Conservation (phyloP, 345 rosid species). For the Syzygium oleosum region DNA sequence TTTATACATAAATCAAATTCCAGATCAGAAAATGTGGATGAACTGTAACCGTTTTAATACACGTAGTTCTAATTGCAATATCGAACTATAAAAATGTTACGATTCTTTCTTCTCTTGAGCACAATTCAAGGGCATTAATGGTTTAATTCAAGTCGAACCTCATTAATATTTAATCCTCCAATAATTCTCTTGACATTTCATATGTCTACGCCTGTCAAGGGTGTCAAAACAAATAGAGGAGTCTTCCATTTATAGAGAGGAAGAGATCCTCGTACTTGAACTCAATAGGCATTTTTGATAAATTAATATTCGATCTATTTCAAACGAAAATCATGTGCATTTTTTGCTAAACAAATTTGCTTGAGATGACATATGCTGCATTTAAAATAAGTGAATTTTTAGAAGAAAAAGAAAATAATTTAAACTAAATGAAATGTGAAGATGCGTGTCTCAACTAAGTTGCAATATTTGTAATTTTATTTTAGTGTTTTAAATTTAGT, state of each 20-base stretch:
- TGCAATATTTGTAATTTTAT: neutral
- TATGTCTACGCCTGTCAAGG: neutral
- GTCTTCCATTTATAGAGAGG: neutral
- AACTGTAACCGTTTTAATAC: neutral
- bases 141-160: neutral
- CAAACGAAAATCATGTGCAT: neutral
- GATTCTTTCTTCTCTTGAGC: neutral
- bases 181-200: neutral
- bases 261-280: neutral
- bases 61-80: neutral
- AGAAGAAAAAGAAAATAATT: neutral
- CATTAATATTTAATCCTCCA: neutral
- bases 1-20: too few species aligned
- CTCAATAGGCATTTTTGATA: neutral
- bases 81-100: neutral
- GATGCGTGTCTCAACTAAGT: neutral
- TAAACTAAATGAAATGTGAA: neutral
- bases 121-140: neutral
- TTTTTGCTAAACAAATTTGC: neutral
- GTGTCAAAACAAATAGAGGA: neutral
- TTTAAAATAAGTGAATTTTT: neutral
- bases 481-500: neutral
- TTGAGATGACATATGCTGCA: neutral
- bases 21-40: neutral
- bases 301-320: neutral